Percentiles rank a stretch among this genome's conserved stretches.
phyloP scores from a whole-genome alignment of 257 asterid genomes.

The Solanum dulcamara region DNA sequence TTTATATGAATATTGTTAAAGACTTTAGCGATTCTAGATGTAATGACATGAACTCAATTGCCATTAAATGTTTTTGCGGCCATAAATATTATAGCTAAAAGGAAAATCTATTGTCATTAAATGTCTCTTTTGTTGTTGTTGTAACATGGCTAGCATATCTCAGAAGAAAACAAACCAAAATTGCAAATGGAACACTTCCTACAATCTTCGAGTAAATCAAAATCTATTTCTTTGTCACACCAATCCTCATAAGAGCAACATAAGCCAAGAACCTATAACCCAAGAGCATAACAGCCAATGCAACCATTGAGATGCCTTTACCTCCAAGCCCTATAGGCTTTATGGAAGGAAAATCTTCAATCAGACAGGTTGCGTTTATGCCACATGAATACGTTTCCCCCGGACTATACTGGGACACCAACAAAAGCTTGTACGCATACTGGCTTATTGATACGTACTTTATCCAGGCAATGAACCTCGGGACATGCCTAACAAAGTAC shows the following conservation, averaged over 20 bases:
- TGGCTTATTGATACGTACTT: constrained; percentile 51
- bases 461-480: constrained; percentile 47
- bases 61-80: not conserved
- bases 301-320: constrained; percentile 11
- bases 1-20: not conserved
- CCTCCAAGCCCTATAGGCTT: constrained; percentile 42
- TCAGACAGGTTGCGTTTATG: constrained; percentile 15
- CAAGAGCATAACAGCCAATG: constrained; percentile 46
- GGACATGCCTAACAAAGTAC: constrained; percentile 56
- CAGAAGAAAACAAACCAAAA: not conserved
- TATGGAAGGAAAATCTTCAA: constrained; percentile 46
- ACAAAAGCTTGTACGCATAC: constrained; percentile 47
- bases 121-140: too few relatives aligned
- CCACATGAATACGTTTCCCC: constrained; percentile 40
- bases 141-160: not conserved
- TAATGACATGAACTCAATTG: not conserved
- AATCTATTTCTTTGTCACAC: constrained; percentile 35
- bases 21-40: not conserved
- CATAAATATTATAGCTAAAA: not conserved
- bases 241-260: constrained; percentile 66
- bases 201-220: not conserved
- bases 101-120: too few relatives aligned
- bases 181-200: not conserved
- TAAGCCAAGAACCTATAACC: constrained; percentile 59
- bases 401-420: constrained; percentile 34